These are phyloP conservation scores for Blastobotrys chiropterorum DNA, from an alignment of 805 yeast species.

Conservation along the genomic window DNA sequence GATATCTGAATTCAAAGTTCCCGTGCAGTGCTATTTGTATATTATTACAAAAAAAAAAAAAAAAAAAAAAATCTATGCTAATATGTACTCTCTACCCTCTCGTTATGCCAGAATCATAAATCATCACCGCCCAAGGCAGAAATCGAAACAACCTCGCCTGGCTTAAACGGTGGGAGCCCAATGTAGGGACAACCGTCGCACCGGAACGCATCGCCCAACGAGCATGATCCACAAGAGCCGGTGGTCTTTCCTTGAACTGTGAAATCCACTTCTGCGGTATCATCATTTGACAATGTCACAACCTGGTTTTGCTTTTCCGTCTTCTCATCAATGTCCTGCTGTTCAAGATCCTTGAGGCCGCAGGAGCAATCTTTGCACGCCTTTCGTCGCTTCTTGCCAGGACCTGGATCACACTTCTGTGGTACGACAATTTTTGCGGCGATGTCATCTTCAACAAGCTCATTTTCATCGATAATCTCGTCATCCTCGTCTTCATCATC, in stretches of 20 bases:
- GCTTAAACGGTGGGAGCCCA: slow-evolving; percentile 97
- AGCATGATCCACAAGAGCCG: slow-evolving; percentile 96
- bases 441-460: slow-evolving; percentile 38
- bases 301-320: slow-evolving; percentile 46
- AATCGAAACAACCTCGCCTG: slow-evolving; percentile 83
- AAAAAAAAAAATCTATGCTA: background rate
- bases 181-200: slow-evolving; percentile 97
- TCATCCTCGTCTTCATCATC: slow-evolving; percentile 38
- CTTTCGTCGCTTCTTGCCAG: slow-evolving; percentile 60
- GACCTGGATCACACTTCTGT: slow-evolving; percentile 45
- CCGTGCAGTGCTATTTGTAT: no score
- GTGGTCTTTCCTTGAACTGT: slow-evolving; percentile 89
- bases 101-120: slow-evolving; percentile 27
- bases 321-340: slow-evolving; percentile 37
- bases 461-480: slow-evolving; percentile 53
- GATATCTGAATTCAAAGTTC: no score
- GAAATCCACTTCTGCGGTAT: slow-evolving; percentile 85
- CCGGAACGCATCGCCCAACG: slow-evolving; percentile 96
- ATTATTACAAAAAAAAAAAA: no score
- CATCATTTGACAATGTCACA: slow-evolving; percentile 55
- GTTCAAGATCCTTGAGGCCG: slow-evolving; percentile 85
- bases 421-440: slow-evolving; percentile 47
- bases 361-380: slow-evolving; percentile 99
- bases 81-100: background rate
- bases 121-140: slow-evolving; percentile 64